phyloP scores from a whole-genome alignment of 1,139 yeast genomes.

The Taphrina communis region DNA sequence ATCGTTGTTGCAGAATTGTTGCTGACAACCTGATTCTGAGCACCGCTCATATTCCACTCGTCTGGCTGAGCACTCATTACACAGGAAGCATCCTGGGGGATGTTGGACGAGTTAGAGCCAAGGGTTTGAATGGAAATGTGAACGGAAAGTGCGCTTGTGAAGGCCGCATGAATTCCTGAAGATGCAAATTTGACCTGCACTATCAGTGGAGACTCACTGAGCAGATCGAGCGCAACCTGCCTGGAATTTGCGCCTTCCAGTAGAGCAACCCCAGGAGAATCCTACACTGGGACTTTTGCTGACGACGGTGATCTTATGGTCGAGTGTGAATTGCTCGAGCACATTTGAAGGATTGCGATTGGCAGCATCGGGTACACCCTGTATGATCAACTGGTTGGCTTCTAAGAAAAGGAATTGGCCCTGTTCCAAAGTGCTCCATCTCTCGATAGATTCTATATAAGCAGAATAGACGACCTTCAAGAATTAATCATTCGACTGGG shows the following conservation, averaged over 20 bases:
- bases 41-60: neutral
- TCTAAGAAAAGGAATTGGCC: slow-evolving; percentile 10
- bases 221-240: neutral
- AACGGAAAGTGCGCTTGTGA: slow-evolving; percentile 3
- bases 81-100: neutral
- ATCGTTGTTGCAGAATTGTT: no score
- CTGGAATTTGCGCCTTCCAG: slow-evolving; percentile 19
- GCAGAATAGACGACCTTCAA: slow-evolving; percentile 8
- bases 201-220: neutral
- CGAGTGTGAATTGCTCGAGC: slow-evolving; percentile 12
- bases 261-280: slow-evolving; percentile 10
- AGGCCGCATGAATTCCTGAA: slow-evolving; percentile 4
- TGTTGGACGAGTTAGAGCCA: neutral
- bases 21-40: no score
- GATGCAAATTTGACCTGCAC: slow-evolving; percentile 14
- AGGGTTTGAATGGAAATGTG: neutral
- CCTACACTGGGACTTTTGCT: slow-evolving; percentile 30
- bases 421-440: slow-evolving; percentile 1
- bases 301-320: slow-evolving; percentile 1
- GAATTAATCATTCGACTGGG: neutral
- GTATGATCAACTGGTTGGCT: neutral
- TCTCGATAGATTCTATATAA: neutral
- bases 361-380: slow-evolving; percentile 2
- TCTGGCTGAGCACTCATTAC: neutral
- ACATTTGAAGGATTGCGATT: slow-evolving; percentile 1